These are phyloP conservation scores for Zoysia pacifica DNA, from an alignment of 176 grass and related monocot genomes.

Conservation along the genomic window DNA sequence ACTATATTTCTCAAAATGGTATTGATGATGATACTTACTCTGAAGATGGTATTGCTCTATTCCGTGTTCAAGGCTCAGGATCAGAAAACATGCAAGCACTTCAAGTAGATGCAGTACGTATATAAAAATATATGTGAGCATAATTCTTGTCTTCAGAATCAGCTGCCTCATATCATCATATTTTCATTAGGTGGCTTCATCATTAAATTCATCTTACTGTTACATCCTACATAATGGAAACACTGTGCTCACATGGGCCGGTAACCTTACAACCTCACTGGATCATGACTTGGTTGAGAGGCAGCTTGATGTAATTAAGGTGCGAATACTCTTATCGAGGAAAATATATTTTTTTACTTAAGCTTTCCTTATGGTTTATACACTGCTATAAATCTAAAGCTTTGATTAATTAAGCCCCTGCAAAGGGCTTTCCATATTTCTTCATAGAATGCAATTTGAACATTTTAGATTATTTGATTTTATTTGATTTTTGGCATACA, in stretches of 20 bases:
- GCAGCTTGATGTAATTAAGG: conserved; percentile 96
- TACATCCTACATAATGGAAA: conserved; percentile 81
- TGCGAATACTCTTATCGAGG: conserved; percentile 33
- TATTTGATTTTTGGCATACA: not conserved
- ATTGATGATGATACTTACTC: conserved; percentile 76
- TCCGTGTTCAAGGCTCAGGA: conserved; percentile 86
- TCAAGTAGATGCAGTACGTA: conserved; percentile 86
- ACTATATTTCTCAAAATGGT: conserved; percentile 61
- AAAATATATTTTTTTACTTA: conserved; percentile 19
- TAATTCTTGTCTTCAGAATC: conserved; percentile 27
- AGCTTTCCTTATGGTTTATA: conserved; percentile 10
- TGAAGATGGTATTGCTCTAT: conserved; percentile 75
- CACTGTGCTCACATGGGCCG: conserved; percentile 87
- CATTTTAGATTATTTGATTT: conserved; percentile 20
- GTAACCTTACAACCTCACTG: conserved; percentile 60
- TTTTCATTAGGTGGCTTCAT: conserved; percentile 68
- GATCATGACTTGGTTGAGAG: conserved; percentile 93
- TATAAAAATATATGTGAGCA: conserved; percentile 11
- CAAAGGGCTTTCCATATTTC: conserved; percentile 7
- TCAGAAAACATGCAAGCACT: conserved; percentile 97
- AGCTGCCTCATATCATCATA: conserved; percentile 32
- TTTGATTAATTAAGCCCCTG: not conserved
- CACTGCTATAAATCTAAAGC: not conserved
- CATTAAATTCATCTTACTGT: conserved; percentile 93
- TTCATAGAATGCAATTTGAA: not conserved